Evolutionary conservation across 441 rosid genomes (phyloP).

Genomic region (Oxalis stricta): DNA sequence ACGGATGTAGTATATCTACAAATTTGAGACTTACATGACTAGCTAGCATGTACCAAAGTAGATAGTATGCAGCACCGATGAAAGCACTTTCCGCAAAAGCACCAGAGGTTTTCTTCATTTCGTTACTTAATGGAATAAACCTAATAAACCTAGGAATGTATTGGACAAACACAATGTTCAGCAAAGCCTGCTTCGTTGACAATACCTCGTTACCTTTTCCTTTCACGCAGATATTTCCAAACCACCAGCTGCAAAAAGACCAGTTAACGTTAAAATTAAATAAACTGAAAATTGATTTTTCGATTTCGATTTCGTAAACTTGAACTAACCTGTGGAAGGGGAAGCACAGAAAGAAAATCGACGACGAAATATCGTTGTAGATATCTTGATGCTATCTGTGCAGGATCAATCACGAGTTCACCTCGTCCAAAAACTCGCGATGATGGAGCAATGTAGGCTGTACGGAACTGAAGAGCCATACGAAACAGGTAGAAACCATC

Average conservation of each 20-base stretch:
- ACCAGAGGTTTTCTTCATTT: constrained; percentile 75
- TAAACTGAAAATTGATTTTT: background rate
- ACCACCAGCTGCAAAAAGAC: constrained; percentile 54
- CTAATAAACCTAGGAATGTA: constrained; percentile 75
- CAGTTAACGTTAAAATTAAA: background rate
- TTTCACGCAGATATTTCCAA: constrained; percentile 46
- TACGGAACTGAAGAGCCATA: constrained; percentile 77
- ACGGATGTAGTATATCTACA: no score
- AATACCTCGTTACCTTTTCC: constrained; percentile 54
- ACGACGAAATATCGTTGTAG: constrained; percentile 57
- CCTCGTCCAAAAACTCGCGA: constrained; percentile 96
- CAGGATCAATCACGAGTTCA: constrained; percentile 86
- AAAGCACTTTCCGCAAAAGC: constrained; percentile 83
- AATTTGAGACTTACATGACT: constrained; percentile 81
- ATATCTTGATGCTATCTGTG: constrained; percentile 63
- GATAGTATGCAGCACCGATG: constrained; percentile 84
- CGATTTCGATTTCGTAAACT: no score
- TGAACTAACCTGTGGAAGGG: constrained; percentile 69
- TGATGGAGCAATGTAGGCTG: constrained; percentile 92
- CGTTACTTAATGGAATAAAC: constrained; percentile 63
- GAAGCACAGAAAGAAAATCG: constrained; percentile 75
- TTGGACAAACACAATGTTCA: constrained; percentile 39
- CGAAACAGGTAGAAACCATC: constrained; percentile 61
- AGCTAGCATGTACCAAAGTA: constrained; percentile 88
- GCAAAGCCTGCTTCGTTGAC: constrained; percentile 48